A percentile compares a stretch with the other conserved stretches of the same genome.
phyloP scores from a whole-genome alignment of 306 rosid genomes.

The Corylus americana region DNA sequence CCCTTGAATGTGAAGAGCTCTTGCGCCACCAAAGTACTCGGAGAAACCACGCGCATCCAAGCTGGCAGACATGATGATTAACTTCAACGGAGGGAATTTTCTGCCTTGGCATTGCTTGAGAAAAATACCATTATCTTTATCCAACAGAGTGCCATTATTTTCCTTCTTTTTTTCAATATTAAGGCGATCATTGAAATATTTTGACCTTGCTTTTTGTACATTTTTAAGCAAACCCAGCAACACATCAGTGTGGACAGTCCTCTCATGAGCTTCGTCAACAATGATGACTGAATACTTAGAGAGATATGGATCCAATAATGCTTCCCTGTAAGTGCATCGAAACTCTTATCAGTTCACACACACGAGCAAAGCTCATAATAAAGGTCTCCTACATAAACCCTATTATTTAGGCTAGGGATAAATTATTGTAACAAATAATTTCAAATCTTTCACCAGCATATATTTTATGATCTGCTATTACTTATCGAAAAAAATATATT shows the following conservation, averaged over 20 bases:
- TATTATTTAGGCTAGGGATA: neutral
- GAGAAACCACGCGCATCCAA: conserved; percentile 87
- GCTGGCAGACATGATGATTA: conserved; percentile 94
- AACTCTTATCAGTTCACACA: conserved; percentile 20
- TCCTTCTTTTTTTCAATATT: conserved; percentile 38
- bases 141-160: conserved; percentile 32
- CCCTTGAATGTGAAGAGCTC: conserved; percentile 87
- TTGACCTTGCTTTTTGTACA: conserved; percentile 73
- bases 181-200: conserved; percentile 34
- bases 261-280: conserved; percentile 96
- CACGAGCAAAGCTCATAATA: neutral
- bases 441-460: neutral
- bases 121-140: conserved; percentile 48
- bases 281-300: conserved; percentile 83
- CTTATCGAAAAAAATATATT: too few relatives aligned
- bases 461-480: neutral
- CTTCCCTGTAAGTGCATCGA: conserved; percentile 66
- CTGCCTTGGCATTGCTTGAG: conserved; percentile 46
- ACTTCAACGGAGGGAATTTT: conserved; percentile 68
- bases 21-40: conserved; percentile 80
- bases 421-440: neutral
- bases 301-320: conserved; percentile 83
- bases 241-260: conserved; percentile 94
- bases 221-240: conserved; percentile 82
- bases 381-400: neutral